Percentiles rank a stretch among this genome's conserved stretches.
Evolutionary conservation across 768 basidiomycete genomes (phyloP).

Genomic region (Mycena venus): DNA sequence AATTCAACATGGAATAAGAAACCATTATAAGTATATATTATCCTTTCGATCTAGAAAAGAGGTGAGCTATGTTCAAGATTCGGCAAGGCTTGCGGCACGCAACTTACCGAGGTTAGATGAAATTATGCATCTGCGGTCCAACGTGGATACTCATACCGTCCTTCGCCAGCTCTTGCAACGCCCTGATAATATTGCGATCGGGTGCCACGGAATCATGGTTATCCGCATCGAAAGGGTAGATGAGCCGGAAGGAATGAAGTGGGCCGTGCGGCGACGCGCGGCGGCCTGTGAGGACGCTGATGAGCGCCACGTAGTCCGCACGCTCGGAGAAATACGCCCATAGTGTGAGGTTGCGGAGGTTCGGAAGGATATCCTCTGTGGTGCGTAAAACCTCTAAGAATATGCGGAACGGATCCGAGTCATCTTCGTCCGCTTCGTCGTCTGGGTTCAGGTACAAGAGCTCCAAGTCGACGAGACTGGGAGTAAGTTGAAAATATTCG

Average conservation of each 20-base stretch:
- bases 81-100: no score
- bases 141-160: constrained; percentile 1
- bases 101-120: neutral
- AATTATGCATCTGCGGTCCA: neutral
- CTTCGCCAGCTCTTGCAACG: neutral
- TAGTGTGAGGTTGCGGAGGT: neutral
- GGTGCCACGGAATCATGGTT: neutral
- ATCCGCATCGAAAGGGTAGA: neutral
- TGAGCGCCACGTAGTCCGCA: neutral
- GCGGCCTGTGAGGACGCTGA: neutral
- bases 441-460: neutral
- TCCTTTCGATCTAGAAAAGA: no score
- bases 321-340: neutral
- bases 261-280: neutral
- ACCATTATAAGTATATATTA: no score
- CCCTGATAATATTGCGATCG: neutral
- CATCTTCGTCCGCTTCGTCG: neutral
- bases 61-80: no score
- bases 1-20: no score
- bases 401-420: neutral
- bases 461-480: neutral
- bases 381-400: neutral
- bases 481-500: neutral
- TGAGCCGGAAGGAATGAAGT: neutral
- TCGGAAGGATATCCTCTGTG: neutral